Evolutionary conservation across 208 protist species (phyloP).

Genomic region (Wallacemonas sp.): DNA sequence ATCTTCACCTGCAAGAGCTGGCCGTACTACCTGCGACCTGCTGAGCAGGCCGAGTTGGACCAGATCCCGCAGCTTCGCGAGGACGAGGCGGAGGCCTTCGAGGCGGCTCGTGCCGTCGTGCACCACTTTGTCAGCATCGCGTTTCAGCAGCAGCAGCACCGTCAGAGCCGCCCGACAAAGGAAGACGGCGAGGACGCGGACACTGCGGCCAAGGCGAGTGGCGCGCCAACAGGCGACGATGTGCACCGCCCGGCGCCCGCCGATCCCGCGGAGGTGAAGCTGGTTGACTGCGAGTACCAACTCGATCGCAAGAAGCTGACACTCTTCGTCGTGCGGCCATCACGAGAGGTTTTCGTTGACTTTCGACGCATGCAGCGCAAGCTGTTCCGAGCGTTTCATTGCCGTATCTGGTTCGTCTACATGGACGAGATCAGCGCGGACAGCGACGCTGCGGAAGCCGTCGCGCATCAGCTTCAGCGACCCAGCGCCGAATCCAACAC

Average conservation of each 20-base stretch:
- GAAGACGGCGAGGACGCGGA: constrained; percentile 1
- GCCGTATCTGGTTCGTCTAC: constrained; percentile 80
- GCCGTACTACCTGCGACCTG: constrained; percentile 41
- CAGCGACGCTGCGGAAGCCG: constrained; percentile 32
- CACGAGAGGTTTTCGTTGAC: constrained; percentile 52
- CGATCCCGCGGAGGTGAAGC: constrained; percentile 17
- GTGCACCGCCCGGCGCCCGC: neutral
- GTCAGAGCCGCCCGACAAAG: neutral
- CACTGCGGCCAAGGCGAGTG: constrained; percentile 11
- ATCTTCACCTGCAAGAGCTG: constrained; percentile 31
- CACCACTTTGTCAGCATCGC: constrained; percentile 38
- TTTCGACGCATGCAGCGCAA: constrained; percentile 78
- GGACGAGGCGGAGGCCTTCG: constrained; percentile 28
- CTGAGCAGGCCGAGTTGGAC: constrained; percentile 27
- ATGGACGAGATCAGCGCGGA: constrained; percentile 63
- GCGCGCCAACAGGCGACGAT: constrained; percentile 20
- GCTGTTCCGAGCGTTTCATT: constrained; percentile 63
- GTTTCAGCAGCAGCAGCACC: constrained; percentile 25
- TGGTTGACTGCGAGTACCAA: constrained; percentile 71
- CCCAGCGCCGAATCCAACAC: too few relatives aligned
- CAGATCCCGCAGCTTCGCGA: constrained; percentile 13
- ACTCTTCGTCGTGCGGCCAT: constrained; percentile 56
- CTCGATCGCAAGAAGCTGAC: constrained; percentile 71
- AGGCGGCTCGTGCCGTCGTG: constrained; percentile 33
- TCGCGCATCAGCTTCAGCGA: constrained; percentile 14